phyloP scores from a whole-genome alignment of 306 rosid genomes.

The Lathyrus sativus region DNA sequence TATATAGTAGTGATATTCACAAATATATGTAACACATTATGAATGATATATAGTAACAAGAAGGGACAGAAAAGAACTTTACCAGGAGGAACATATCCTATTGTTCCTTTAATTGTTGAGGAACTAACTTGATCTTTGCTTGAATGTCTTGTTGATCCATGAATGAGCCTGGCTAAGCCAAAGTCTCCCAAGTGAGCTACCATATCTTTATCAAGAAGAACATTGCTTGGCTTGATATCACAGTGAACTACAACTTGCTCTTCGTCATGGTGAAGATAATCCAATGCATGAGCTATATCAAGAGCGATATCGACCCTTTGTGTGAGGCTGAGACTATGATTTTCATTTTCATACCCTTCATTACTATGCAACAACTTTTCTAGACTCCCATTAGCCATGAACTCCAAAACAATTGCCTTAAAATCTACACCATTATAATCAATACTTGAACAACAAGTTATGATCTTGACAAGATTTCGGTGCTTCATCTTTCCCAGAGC shows the following conservation, averaged over 20 bases:
- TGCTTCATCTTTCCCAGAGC: constrained; percentile 37
- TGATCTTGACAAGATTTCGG: constrained; percentile 40
- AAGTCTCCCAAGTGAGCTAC: constrained; percentile 52
- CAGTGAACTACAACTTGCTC: constrained; percentile 44
- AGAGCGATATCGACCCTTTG: constrained; percentile 42
- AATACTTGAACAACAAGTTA: constrained; percentile 42
- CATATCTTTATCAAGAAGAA: constrained; percentile 44
- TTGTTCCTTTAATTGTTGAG: constrained; percentile 36
- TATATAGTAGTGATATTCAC: no score
- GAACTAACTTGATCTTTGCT: constrained; percentile 27
- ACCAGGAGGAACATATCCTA: constrained; percentile 50
- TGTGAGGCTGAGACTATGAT: constrained; percentile 2
- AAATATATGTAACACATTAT: no score
- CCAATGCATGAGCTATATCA: constrained; percentile 48
- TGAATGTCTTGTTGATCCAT: neutral
- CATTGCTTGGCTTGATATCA: constrained; percentile 56
- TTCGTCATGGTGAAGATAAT: constrained; percentile 47
- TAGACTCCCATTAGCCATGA: constrained; percentile 50
- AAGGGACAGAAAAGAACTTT: neutral
- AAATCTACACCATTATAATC: constrained; percentile 42
- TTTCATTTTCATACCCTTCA: neutral
- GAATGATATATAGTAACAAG: neutral
- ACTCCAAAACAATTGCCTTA: constrained; percentile 44
- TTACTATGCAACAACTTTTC: constrained; percentile 33
- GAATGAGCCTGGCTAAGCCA: constrained; percentile 50